A percentile compares a stretch with the other conserved stretches of the same genome.
phyloP scores from a whole-genome alignment of 1,139 yeast genomes.

The Hyphopichia khmerensis region DNA sequence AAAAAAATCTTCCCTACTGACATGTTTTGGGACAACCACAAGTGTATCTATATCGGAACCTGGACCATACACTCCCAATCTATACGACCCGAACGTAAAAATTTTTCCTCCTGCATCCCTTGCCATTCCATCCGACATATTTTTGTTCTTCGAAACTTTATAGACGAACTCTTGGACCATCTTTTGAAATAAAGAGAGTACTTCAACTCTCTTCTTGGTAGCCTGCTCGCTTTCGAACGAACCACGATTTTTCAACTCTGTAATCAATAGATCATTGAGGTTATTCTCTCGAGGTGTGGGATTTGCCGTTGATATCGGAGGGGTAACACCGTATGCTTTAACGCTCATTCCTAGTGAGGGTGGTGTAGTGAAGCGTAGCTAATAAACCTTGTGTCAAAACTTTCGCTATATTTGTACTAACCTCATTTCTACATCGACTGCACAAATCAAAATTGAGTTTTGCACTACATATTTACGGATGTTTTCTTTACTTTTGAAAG shows the following conservation, averaged over 20 bases:
- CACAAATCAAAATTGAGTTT: too few species aligned
- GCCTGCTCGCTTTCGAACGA: constrained; percentile 87
- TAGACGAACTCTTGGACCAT: constrained; percentile 80
- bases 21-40: constrained; percentile 95
- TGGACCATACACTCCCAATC: constrained; percentile 95
- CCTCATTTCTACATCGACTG: neutral
- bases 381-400: neutral
- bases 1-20: constrained; percentile 86
- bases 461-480: too few species aligned
- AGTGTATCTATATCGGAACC: constrained; percentile 97
- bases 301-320: constrained; percentile 80
- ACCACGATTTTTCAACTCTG: constrained; percentile 78
- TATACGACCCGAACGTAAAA: constrained; percentile 91
- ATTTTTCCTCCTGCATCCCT: constrained; percentile 95
- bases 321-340: constrained; percentile 73
- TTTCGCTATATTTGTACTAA: neutral
- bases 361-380: constrained; percentile 10
- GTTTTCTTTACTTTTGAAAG: too few species aligned
- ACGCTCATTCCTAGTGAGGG: constrained; percentile 27
- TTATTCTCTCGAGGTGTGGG: constrained; percentile 79
- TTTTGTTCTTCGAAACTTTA: constrained; percentile 71
- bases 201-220: constrained; percentile 75
- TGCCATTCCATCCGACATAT: constrained; percentile 98
- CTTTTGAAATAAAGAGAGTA: constrained; percentile 66
- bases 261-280: constrained; percentile 72